These are phyloP conservation scores for Sicyos edulis DNA, from an alignment of 306 rosid genomes.

Conservation along the genomic window DNA sequence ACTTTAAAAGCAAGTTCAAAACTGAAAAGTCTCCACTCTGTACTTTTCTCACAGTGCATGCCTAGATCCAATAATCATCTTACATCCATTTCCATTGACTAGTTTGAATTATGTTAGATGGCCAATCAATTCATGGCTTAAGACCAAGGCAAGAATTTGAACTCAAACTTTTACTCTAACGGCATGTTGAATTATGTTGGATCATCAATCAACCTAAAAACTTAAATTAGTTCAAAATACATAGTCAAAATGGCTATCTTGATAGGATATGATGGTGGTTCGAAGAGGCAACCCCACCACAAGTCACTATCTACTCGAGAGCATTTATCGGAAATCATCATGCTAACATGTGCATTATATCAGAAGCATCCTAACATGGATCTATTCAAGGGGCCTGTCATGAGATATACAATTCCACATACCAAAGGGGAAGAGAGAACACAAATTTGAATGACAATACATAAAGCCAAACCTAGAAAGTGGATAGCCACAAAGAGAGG, in stretches of 20 bases:
- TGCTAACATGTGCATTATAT: not conserved
- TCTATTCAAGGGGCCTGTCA: not conserved
- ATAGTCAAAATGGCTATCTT: not conserved
- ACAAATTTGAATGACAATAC: not conserved
- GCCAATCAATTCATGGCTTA: too few species aligned
- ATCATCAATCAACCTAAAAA: not conserved
- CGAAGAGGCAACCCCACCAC: not conserved
- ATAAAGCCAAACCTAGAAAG: constrained; percentile 8
- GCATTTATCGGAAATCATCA: not conserved
- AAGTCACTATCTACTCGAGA: not conserved
- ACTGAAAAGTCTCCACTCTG: not conserved
- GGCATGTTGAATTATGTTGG: not conserved
- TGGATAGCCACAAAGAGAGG: not conserved
- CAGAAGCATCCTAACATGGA: not conserved
- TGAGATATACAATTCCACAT: not conserved
- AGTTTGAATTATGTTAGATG: not conserved
- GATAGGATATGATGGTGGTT: not conserved
- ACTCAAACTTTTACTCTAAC: too few species aligned
- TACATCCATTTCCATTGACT: not conserved
- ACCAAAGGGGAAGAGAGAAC: not conserved
- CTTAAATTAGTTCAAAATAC: not conserved
- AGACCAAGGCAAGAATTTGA: too few species aligned
- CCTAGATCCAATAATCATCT: not conserved
- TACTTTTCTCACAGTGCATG: not conserved
- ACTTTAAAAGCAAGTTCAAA: not conserved